Conservation (phyloP, 2,329 filamentous ascomycete species). For the Trichoderma afroharzianum region DNA sequence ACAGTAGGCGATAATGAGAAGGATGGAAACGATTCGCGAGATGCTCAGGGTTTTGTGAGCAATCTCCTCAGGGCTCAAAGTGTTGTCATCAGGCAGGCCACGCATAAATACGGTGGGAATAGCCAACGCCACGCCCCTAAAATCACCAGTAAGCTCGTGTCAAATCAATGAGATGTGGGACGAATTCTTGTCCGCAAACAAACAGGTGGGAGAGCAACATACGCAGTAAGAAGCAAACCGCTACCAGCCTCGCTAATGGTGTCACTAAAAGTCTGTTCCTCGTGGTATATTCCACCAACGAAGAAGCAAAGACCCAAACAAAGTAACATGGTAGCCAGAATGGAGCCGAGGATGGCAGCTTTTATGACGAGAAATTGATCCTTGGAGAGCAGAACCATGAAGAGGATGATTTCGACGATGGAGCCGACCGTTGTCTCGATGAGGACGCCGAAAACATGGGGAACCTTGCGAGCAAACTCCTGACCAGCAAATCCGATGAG, state of each 20-base stretch:
- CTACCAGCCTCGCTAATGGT: conserved; percentile 76
- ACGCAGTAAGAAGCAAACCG: conserved; percentile 31
- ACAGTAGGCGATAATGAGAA: conserved; percentile 46
- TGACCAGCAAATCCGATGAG: conserved; percentile 43
- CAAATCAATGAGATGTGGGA: background rate
- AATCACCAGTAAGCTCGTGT: background rate
- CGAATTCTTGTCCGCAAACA: background rate
- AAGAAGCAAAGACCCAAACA: conserved; percentile 81
- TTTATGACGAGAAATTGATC: conserved; percentile 67
- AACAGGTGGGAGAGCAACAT: background rate
- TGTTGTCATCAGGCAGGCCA: conserved; percentile 28
- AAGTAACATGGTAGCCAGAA: conserved; percentile 75
- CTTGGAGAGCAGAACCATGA: conserved; percentile 66
- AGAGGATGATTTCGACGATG: conserved; percentile 76
- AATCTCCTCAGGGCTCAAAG: conserved; percentile 39
- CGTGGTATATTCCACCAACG: conserved; percentile 64
- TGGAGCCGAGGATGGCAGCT: conserved; percentile 78
- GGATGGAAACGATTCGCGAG: conserved; percentile 64
- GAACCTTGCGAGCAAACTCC: conserved; percentile 60
- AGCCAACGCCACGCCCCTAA: background rate
- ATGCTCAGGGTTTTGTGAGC: conserved; percentile 56
- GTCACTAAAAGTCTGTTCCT: conserved; percentile 69
- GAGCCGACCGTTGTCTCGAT: conserved; percentile 54
- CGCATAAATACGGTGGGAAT: conserved; percentile 5
- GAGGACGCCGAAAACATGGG: conserved; percentile 56